Evolutionary conservation across 75 land plant species (phyloP), one percentile per base, ranked within the genome.

Genomic region (Gnetum montanum): DNA sequence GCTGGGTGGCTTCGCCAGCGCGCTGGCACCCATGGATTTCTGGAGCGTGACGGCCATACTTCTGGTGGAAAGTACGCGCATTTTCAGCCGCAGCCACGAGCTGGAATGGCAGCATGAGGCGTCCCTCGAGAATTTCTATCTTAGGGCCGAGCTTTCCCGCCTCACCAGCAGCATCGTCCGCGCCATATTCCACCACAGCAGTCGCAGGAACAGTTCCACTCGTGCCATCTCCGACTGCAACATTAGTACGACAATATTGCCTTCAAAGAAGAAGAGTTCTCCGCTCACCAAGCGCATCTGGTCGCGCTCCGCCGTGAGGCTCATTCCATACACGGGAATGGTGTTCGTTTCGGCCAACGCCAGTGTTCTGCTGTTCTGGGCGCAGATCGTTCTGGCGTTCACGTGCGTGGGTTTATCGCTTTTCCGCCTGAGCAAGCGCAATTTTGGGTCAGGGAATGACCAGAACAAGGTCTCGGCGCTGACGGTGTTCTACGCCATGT

Each of bases 101-200:
- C 88, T 91, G 0, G 84, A 86, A 43, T 90, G 96, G 96, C 91
- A 90, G 49, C 87, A 83, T 29, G 86, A 74, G 45, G 63, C 76
- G 1, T 77, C 86, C 0, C 63, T 84, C 76, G 68, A 77, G 0
- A 25, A 67, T 25, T 12, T 72, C 1, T 71, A 61, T 38, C 61
- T 58, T 7, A 74, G 68, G 8, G 68, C 55, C 22, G 66, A 40
- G 26, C 71, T 66, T 44, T 65, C 59, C 48, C 65, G 73, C 6
- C 60, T 57, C 0, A 43, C 74, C 12, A 50, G 11, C 12, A 26
- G 24, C 20, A 33, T 29, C 3, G 4, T 63, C 11, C 60, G 46
- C 28, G 1, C 18, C 13, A 36, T 61, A 8, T 31, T 56, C 23
- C 1, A 19, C 10, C 65, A 47, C 18, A 1, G 48, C 15, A 26